Evolutionary conservation across 2,329 filamentous ascomycete genomes (phyloP).

Genomic region (Aspergillus ochraceus): DNA sequence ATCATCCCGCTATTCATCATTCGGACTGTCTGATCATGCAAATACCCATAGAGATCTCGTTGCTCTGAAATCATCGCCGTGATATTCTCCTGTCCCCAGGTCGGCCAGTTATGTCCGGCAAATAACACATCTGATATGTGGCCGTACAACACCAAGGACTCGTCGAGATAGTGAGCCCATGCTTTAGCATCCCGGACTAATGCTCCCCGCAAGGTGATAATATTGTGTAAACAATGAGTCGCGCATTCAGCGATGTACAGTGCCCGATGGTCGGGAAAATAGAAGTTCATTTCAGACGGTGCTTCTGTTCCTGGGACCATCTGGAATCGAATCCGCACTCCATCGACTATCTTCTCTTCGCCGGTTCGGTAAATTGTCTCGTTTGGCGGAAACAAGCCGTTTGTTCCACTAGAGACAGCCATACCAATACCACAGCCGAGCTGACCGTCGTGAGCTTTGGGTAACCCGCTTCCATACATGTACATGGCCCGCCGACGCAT

Average conservation of each 20-base stretch:
- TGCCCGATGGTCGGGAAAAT: constrained; percentile 39
- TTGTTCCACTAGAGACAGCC: constrained; percentile 28
- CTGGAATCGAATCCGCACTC: constrained; percentile 42
- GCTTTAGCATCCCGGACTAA: constrained; percentile 42
- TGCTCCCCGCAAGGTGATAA: constrained; percentile 44
- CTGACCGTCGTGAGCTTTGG: constrained; percentile 31
- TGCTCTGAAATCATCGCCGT: constrained; percentile 32
- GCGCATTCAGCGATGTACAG: constrained; percentile 42
- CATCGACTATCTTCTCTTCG: constrained; percentile 33
- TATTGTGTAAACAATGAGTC: constrained; percentile 45
- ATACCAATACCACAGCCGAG: constrained; percentile 42
- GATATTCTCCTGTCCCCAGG: constrained; percentile 34
- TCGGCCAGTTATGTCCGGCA: constrained; percentile 46
- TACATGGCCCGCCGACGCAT: constrained; percentile 41
- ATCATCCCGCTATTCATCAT: constrained; percentile 40
- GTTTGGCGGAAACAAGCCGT: constrained; percentile 37
- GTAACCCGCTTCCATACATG: constrained; percentile 43
- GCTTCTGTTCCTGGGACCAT: constrained; percentile 46
- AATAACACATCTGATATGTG: constrained; percentile 36
- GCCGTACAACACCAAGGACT: constrained; percentile 38
- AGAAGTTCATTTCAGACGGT: constrained; percentile 45
- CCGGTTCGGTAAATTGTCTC: constrained; percentile 33
- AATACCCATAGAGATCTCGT: constrained; percentile 42
- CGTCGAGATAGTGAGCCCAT: constrained; percentile 44
- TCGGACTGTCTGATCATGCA: constrained; percentile 44